Percentiles rank a stretch among this genome's conserved stretches.
Evolutionary conservation across 495 filamentous ascomycete genomes (phyloP).

Genomic region (Parathielavia appendiculata): DNA sequence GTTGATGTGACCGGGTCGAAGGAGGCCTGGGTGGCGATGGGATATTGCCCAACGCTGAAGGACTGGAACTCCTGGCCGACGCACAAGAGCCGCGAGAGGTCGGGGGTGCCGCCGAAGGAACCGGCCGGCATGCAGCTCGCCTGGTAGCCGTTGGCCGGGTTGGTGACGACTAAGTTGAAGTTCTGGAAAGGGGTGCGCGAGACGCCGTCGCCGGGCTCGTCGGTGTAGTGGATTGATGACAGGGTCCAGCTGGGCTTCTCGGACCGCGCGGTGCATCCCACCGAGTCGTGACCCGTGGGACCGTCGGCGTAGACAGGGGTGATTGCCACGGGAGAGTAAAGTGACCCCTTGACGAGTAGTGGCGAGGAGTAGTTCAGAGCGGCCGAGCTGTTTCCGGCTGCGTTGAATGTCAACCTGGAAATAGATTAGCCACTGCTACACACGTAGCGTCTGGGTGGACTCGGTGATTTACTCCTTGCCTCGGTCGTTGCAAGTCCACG

Average conservation of each 20-base stretch:
- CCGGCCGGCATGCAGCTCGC: constrained; percentile 24
- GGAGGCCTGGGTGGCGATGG: constrained; percentile 14
- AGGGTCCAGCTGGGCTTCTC: constrained; percentile 23
- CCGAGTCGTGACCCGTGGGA: constrained; percentile 15
- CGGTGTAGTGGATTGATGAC: constrained; percentile 14
- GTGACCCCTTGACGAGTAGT: constrained; percentile 20
- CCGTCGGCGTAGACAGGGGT: constrained; percentile 23
- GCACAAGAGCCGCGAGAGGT: constrained; percentile 14
- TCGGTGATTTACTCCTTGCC: not conserved
- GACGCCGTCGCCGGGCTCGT: constrained; percentile 22
- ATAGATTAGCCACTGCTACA: not conserved
- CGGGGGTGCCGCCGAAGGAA: not conserved
- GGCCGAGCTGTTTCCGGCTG: constrained; percentile 12
- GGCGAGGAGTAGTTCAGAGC: constrained; percentile 14
- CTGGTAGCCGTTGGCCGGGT: constrained; percentile 26
- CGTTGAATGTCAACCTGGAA: constrained; percentile 17
- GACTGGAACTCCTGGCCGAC: constrained; percentile 23
- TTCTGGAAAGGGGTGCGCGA: constrained; percentile 1
- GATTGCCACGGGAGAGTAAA: constrained; percentile 20
- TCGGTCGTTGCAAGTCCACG: constrained; percentile 24
- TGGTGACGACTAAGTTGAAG: constrained; percentile 24
- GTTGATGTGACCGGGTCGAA: constrained; percentile 19
- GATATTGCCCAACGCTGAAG: constrained; percentile 15
- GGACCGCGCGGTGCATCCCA: constrained; percentile 15
- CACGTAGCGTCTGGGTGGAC: not conserved